phyloP scores from a whole-genome alignment of 805 yeast species.

The Kregervanrija fluxuum region DNA sequence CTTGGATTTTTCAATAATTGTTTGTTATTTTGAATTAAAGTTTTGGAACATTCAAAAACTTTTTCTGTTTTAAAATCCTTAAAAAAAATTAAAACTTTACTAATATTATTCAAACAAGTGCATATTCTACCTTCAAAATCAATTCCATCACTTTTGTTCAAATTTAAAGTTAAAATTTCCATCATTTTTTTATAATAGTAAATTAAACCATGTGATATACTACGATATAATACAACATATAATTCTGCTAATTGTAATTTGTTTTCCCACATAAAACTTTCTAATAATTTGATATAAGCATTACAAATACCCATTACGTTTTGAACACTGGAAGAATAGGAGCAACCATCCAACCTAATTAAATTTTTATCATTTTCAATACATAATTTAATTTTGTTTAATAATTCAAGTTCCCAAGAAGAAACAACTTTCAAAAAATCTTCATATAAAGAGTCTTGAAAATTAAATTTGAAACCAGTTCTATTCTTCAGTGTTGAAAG shows the following conservation, averaged over 20 bases:
- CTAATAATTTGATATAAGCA: conserved; percentile 42
- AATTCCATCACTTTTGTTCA: conserved; percentile 11
- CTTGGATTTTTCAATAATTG: conserved; percentile 2
- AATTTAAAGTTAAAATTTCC: conserved; percentile 11
- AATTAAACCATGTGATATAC: conserved; percentile 55
- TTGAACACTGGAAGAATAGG: conserved; percentile 23
- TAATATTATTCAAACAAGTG: conserved; percentile 25
- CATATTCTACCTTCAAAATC: conserved; percentile 19
- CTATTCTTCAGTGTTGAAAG: conserved; percentile 12
- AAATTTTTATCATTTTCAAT: conserved; percentile 47
- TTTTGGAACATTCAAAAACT: conserved; percentile 11
- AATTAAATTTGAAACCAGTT: conserved; percentile 17
- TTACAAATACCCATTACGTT: conserved; percentile 22
- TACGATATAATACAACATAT: conserved; percentile 52
- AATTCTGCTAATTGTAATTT: conserved; percentile 54
- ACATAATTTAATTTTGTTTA: conserved; percentile 37
- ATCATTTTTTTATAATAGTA: conserved; percentile 37
- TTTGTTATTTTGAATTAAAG: conserved; percentile 4
- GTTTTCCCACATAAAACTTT: conserved; percentile 58
- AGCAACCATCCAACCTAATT: conserved; percentile 29
- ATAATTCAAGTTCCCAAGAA: conserved; percentile 21
- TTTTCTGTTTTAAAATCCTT: conserved; percentile 5
- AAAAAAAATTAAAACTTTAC: conserved; percentile 14
- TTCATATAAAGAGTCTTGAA: conserved; percentile 19
- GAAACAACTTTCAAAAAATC: conserved; percentile 17